A percentile compares a stretch with the other conserved stretches of the same genome.
Evolutionary conservation across 106 monocot species (phyloP).

Genomic region (Phalaenopsis aphrodite): DNA sequence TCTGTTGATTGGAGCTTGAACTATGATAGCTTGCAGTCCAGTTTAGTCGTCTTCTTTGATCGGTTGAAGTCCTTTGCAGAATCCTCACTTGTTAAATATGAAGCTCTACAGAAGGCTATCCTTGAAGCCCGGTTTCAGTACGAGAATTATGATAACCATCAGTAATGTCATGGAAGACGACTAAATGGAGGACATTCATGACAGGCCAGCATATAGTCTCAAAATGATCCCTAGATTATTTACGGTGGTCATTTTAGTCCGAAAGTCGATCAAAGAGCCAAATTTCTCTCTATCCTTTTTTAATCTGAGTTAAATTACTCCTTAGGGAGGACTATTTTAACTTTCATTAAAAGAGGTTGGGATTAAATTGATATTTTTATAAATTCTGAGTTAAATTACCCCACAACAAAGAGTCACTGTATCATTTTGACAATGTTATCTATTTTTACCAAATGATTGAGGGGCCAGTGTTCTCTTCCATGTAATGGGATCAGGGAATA

Average conservation of each 20-base stretch:
- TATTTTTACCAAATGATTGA: neutral
- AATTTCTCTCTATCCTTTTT: too few species aligned
- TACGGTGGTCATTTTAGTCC: too few species aligned
- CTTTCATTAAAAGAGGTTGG: too few species aligned
- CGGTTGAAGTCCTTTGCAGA: conserved; percentile 48
- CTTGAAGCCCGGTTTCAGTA: conserved; percentile 15
- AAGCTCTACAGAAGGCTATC: conserved; percentile 27
- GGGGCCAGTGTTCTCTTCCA: neutral
- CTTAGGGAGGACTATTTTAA: too few species aligned
- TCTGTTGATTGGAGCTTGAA: conserved; percentile 34
- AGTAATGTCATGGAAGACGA: neutral
- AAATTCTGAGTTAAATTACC: too few species aligned
- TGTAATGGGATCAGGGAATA: neutral
- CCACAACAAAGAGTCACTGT: too few species aligned
- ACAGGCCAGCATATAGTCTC: neutral
- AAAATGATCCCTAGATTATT: too few species aligned
- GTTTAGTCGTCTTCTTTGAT: conserved; percentile 36
- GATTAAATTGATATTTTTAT: too few species aligned
- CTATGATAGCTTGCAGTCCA: conserved; percentile 44
- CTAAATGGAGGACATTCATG: neutral
- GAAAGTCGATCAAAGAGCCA: too few species aligned
- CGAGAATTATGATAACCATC: conserved; percentile 14
- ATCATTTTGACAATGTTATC: too few species aligned
- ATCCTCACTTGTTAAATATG: conserved; percentile 47
- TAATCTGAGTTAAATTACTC: too few species aligned